These are phyloP conservation scores for Chaetomium globosum DNA, from an alignment of 2,329 filamentous ascomycete genomes.

Conservation along the genomic window DNA sequence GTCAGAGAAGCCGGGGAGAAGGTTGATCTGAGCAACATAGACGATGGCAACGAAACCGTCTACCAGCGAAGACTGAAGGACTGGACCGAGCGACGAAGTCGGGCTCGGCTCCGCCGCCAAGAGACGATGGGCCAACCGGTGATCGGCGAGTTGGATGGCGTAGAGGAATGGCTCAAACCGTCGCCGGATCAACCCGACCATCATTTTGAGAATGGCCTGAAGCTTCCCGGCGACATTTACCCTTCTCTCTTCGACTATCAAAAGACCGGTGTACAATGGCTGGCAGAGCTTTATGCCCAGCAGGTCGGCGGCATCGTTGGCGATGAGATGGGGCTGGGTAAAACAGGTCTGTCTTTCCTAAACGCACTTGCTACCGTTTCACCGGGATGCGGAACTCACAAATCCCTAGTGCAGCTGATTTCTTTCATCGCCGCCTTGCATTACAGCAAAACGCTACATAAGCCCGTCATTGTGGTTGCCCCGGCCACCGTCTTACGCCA, in stretches of 20 bases:
- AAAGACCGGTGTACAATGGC: constrained; percentile 94
- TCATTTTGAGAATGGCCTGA: constrained; percentile 72
- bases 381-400: constrained; percentile 20
- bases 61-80: constrained; percentile 74
- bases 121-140: constrained; percentile 43
- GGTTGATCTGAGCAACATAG: constrained; percentile 62
- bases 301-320: constrained; percentile 92
- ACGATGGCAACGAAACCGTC: constrained; percentile 84
- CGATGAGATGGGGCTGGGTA: constrained; percentile 98
- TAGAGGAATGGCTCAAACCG: constrained; percentile 81
- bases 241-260: constrained; percentile 95
- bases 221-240: constrained; percentile 87
- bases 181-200: constrained; percentile 82
- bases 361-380: background rate
- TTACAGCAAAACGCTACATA: constrained; percentile 81
- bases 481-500: constrained; percentile 94
- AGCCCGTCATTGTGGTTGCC: constrained; percentile 87
- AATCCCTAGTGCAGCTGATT: constrained; percentile 55
- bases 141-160: constrained; percentile 51
- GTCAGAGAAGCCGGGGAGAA: constrained; percentile 45
- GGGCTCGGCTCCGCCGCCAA: constrained; percentile 45
- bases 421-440: constrained; percentile 88
- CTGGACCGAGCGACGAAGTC: constrained; percentile 65
- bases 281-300: constrained; percentile 88
- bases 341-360: constrained; percentile 58